phyloP scores from a whole-genome alignment of 2,329 filamentous ascomycete species.

The Botrytis paeoniae region DNA sequence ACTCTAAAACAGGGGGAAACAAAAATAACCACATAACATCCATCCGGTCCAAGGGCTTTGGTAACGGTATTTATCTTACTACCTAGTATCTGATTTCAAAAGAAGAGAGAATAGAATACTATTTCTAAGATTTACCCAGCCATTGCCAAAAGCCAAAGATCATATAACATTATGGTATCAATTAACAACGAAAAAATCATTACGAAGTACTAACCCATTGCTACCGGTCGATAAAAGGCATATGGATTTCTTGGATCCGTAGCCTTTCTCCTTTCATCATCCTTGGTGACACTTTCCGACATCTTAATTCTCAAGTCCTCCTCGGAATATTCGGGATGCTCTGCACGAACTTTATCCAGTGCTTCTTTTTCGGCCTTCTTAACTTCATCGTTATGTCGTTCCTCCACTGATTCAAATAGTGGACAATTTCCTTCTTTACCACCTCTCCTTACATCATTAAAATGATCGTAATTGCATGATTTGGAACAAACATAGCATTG shows the following conservation, averaged over 20 bases:
- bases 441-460: constrained; percentile 52
- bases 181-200: not conserved
- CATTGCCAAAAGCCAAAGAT: not conserved
- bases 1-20: not conserved
- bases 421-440: constrained; percentile 58
- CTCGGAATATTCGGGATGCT: constrained; percentile 60
- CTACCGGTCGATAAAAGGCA: not conserved
- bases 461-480: constrained; percentile 65
- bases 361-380: constrained; percentile 57
- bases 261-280: constrained; percentile 39
- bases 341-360: constrained; percentile 51
- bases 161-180: not conserved
- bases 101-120: not conserved
- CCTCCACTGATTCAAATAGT: constrained; percentile 60
- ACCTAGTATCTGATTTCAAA: not conserved
- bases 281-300: constrained; percentile 50
- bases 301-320: constrained; percentile 58
- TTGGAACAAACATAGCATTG: constrained; percentile 72
- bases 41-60: not conserved
- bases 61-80: not conserved
- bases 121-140: not conserved
- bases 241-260: constrained; percentile 12
- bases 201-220: constrained; percentile 3
- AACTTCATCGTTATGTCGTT: constrained; percentile 62
- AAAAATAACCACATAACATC: not conserved